Conservation (phyloP, 2,329 filamentous ascomycete species). For the Sclerotinia subarctica region DNA sequence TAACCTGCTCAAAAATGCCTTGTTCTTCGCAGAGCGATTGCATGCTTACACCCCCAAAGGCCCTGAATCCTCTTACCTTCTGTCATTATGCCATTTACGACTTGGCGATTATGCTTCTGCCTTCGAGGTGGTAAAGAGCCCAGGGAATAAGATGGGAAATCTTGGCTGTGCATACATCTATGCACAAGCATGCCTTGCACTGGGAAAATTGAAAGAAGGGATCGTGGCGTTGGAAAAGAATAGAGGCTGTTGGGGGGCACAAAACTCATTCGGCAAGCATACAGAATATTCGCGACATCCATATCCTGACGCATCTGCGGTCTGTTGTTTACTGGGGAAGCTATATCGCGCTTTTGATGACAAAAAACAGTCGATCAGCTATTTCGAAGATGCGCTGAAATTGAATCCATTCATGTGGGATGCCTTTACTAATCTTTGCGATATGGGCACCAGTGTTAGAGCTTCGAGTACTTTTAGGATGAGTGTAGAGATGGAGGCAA, state of each 20-base stretch:
- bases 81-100: constrained; percentile 80
- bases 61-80: constrained; percentile 75
- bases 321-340: constrained; percentile 82
- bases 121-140: constrained; percentile 73
- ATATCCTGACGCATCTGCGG: constrained; percentile 77
- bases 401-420: constrained; percentile 98
- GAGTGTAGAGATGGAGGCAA: constrained; percentile 58
- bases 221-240: constrained; percentile 81
- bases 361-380: constrained; percentile 77
- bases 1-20: constrained; percentile 80
- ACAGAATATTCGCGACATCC: constrained; percentile 71
- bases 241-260: constrained; percentile 69
- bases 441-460: constrained; percentile 77
- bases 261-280: constrained; percentile 79
- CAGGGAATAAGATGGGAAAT: constrained; percentile 69
- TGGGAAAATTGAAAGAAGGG: constrained; percentile 78
- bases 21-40: constrained; percentile 88
- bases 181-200: constrained; percentile 78
- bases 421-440: constrained; percentile 83
- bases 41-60: constrained; percentile 79
- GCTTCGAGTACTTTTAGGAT: constrained; percentile 84
- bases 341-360: constrained; percentile 79
- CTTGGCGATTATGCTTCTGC: constrained; percentile 81
- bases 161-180: constrained; percentile 88
- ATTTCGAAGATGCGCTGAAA: constrained; percentile 85